Base-by-base conservation (phyloP, 768 basidiomycete genomes). In the Collybia sp. region DNA sequence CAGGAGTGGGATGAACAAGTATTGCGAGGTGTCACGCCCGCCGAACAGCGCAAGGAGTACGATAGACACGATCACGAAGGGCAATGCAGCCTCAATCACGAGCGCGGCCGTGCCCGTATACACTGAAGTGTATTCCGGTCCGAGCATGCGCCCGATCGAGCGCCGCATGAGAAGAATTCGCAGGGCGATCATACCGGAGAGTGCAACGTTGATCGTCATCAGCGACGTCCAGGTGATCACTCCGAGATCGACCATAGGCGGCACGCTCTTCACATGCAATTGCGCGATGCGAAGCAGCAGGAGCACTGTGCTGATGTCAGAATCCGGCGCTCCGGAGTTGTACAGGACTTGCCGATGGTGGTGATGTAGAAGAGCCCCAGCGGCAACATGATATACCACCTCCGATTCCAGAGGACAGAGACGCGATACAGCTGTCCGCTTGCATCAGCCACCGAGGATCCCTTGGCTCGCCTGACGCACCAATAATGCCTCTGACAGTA, bases 401-500 rank as follows among this genome's bases (percentile, higher is more conserved):
- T 39, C 30, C 46, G 56, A 20, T 46, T 40, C 59, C 65, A 71
- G 10, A 73, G 46, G 32, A 65, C 49, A 12, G 48, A 63, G 37
- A 62, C 67, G 15, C 69, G 67, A 44, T 68, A 62, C 35, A 73
- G 52, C 72, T 25, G 8, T 25, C 8, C 4, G 25, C 25, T 8
- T 25, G 8, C 25, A 8, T 25, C 25, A 25, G 25, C 8, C 25
- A n/a, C n/a, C n/a, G n/a, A n/a, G n/a, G n/a, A n/a, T n/a, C n/a
- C 4, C 25, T 25, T 3, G 25, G 8, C 4, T 4, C 3, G 3
- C 25, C 25, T 69, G 37, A 46, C 66, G 39, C 43, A 74, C 73
- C 51, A 74, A 57, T 37, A 72, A 44, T 1, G 52, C 71, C 35
- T 71, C 67, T 8, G 62, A 61, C 53, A 71, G 49, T 12, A 69